A percentile compares a stretch with the other conserved stretches of the same genome.
phyloP scores from a whole-genome alignment of 192 early-diverging fungal genomes.

The Chytriomyces confervae region DNA sequence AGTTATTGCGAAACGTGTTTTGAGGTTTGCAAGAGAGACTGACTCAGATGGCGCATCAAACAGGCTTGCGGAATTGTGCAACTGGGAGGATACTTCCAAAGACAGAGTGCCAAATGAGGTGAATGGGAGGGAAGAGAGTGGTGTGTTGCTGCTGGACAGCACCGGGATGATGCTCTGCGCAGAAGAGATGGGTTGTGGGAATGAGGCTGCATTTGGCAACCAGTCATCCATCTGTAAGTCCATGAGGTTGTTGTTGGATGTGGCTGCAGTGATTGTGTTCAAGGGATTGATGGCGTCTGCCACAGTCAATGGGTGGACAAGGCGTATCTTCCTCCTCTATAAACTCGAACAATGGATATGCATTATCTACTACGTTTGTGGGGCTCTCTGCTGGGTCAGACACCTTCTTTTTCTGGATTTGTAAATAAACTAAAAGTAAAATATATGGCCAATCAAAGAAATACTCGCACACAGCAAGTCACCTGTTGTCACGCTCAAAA shows the following conservation, averaged over 20 bases:
- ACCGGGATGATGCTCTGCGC: too few relatives aligned
- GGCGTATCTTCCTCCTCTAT: background rate
- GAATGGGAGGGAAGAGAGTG: too few relatives aligned
- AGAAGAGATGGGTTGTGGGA: too few relatives aligned
- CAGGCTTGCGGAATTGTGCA: too few relatives aligned
- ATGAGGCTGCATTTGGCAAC: too few relatives aligned
- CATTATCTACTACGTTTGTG: background rate
- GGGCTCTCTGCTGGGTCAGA: background rate
- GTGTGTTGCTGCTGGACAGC: too few relatives aligned
- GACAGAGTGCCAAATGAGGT: too few relatives aligned
- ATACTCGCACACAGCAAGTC: background rate
- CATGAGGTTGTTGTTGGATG: background rate
- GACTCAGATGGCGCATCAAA: too few relatives aligned
- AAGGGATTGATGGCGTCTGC: background rate
- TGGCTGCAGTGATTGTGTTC: background rate
- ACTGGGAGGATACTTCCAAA: too few relatives aligned
- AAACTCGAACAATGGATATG: background rate
- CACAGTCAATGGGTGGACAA: background rate
- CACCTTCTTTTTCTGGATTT: background rate
- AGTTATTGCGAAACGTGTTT: too few relatives aligned
- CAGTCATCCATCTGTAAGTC: background rate
- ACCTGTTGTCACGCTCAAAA: too few relatives aligned
- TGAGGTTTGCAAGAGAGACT: too few relatives aligned
- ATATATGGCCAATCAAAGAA: background rate
- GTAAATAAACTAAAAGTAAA: background rate